Percentiles rank a stretch among this genome's conserved stretches.
phyloP scores from a whole-genome alignment of 257 asterid species.

The Nicotiana otophora region DNA sequence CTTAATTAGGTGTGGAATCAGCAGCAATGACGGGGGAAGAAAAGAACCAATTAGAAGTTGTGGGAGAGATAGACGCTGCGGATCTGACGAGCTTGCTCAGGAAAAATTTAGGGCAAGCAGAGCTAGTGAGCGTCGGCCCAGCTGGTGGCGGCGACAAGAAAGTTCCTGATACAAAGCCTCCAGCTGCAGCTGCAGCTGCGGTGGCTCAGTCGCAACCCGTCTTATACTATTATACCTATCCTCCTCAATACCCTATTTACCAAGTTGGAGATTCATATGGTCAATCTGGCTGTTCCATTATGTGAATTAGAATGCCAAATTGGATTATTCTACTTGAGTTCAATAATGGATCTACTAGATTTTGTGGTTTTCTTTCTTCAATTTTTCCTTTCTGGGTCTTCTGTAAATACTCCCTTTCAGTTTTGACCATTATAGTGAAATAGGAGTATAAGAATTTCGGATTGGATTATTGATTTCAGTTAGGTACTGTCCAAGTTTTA shows the following conservation, averaged over 20 bases:
- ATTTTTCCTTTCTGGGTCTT: not conserved
- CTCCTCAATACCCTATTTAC: not conserved
- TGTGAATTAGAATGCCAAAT: not conserved
- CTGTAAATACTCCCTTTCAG: not conserved
- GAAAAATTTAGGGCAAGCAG: slow-evolving; percentile 1
- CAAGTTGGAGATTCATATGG: not conserved
- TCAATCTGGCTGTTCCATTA: not conserved
- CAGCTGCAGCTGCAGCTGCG: not conserved
- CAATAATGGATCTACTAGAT: not conserved
- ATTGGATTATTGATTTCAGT: not conserved
- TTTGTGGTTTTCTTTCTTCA: not conserved
- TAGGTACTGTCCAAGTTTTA: no score
- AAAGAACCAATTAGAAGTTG: slow-evolving; percentile 3
- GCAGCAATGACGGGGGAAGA: not conserved
- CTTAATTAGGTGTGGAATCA: slow-evolving; percentile 5
- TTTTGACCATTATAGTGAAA: not conserved
- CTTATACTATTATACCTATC: not conserved
- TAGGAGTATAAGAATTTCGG: not conserved
- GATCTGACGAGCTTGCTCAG: not conserved
- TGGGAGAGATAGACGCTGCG: not conserved
- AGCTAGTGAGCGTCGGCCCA: not conserved
- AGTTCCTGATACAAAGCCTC: not conserved
- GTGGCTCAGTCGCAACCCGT: not conserved
- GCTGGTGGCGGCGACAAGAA: not conserved
- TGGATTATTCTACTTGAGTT: not conserved